Percentiles rank a stretch among this genome's conserved stretches.
Evolutionary conservation across 495 filamentous ascomycete species (phyloP).

Genomic region (Penicillium dipodomyicola): DNA sequence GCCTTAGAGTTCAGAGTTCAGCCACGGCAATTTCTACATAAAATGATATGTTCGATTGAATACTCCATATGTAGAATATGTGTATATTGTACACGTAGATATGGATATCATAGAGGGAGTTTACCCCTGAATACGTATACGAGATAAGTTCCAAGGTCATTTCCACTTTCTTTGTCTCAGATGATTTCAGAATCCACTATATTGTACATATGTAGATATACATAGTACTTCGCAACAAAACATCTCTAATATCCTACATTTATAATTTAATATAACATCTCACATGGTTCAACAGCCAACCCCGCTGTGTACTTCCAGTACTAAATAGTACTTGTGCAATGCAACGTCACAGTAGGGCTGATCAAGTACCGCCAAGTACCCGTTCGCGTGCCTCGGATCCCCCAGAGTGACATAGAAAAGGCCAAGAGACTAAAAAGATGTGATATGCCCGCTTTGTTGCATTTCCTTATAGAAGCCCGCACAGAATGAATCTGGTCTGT

Average conservation of each 20-base stretch:
- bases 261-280: neutral
- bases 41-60: constrained; percentile 2
- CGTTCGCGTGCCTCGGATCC: constrained; percentile 12
- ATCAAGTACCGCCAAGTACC: constrained; percentile 8
- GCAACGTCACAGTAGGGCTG: constrained; percentile 6
- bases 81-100: neutral
- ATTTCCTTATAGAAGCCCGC: neutral
- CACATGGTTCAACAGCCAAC: neutral
- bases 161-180: neutral
- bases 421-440: constrained; percentile 4
- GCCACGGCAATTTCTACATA: constrained; percentile 17
- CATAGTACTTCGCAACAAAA: no score
- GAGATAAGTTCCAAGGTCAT: neutral
- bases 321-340: constrained; percentile 3
- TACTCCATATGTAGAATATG: no score
- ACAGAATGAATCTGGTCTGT: neutral
- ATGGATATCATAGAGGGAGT: neutral
- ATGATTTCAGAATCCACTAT: no score
- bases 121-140: neutral
- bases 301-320: constrained; percentile 3
- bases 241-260: neutral
- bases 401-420: neutral
- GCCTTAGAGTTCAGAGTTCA: constrained; percentile 8
- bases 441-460: constrained; percentile 3
- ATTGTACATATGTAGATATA: no score